These are phyloP conservation scores for Fusarium kyushuense DNA, from an alignment of 2,329 filamentous ascomycete species.

Conservation along the genomic window DNA sequence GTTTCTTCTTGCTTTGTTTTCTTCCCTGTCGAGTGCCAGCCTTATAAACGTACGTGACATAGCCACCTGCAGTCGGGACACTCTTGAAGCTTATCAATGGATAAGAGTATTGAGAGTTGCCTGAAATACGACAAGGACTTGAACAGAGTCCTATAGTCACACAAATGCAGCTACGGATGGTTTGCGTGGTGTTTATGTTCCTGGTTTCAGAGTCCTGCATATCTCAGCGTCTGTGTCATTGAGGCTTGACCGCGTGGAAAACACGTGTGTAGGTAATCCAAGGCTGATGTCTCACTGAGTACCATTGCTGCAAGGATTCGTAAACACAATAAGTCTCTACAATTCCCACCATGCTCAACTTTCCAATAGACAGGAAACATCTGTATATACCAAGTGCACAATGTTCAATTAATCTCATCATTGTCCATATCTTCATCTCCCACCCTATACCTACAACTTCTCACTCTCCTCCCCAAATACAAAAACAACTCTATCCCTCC, in stretches of 20 bases:
- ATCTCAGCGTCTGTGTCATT: too few species aligned
- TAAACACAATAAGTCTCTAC: too few species aligned
- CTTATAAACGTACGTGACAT: background rate
- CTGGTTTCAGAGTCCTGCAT: background rate
- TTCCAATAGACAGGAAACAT: too few species aligned
- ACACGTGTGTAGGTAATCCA: too few species aligned
- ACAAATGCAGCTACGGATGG: background rate
- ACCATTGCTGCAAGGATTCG: too few species aligned
- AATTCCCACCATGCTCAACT: too few species aligned
- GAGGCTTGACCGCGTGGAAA: too few species aligned
- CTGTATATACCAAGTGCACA: too few species aligned
- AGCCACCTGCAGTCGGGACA: background rate
- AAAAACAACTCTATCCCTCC: slow-evolving; percentile 48
- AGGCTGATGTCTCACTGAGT: too few species aligned
- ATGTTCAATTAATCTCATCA: background rate
- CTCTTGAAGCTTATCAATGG: background rate
- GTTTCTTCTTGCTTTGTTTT: background rate
- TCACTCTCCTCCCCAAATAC: slow-evolving; percentile 42
- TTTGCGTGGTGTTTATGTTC: background rate
- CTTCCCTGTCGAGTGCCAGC: background rate
- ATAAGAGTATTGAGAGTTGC: background rate
- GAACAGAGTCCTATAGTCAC: background rate
- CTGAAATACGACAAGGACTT: background rate
- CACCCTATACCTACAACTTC: slow-evolving; percentile 2
- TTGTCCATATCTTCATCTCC: background rate